A percentile compares a stretch with the other conserved stretches of the same genome.
Evolutionary conservation across 2,329 filamentous ascomycete species (phyloP).

Genomic region (Graphium sp.): DNA sequence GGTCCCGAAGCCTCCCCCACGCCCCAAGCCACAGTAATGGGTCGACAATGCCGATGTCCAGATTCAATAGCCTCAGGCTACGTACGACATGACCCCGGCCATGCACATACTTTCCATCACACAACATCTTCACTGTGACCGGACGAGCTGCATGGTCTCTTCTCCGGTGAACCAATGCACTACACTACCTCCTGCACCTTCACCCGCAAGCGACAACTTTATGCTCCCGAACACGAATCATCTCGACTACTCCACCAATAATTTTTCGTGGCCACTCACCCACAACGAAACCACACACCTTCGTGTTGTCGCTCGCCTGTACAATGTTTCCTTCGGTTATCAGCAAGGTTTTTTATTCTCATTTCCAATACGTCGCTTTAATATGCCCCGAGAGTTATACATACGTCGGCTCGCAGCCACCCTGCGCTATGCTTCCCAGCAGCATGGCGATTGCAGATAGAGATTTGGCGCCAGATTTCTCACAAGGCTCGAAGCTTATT

Average conservation of each 20-base stretch:
- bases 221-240: background rate
- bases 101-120: conserved; percentile 4
- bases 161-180: conserved; percentile 3
- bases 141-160: background rate
- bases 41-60: conserved; percentile 4
- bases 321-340: conserved; percentile 7
- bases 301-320: conserved; percentile 8
- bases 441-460: conserved; percentile 10
- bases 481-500: conserved; percentile 1
- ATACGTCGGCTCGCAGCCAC: conserved; percentile 18
- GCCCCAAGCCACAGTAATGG: conserved; percentile 20
- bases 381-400: conserved; percentile 14
- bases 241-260: conserved; percentile 2
- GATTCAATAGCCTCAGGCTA: too few relatives aligned
- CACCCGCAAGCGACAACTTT: too few relatives aligned
- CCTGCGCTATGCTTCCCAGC: conserved; percentile 20
- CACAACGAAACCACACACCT: conserved; percentile 2
- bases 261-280: conserved; percentile 7
- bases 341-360: conserved; percentile 2
- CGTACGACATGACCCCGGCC: conserved; percentile 6
- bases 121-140: conserved; percentile 5
- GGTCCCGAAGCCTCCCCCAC: conserved; percentile 26
- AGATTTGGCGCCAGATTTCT: conserved; percentile 1
- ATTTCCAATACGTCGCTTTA: conserved; percentile 15
- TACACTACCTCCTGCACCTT: too few relatives aligned